Conservation (phyloP, 2,329 filamentous ascomycete species). For the Apiospora malaysiana region DNA sequence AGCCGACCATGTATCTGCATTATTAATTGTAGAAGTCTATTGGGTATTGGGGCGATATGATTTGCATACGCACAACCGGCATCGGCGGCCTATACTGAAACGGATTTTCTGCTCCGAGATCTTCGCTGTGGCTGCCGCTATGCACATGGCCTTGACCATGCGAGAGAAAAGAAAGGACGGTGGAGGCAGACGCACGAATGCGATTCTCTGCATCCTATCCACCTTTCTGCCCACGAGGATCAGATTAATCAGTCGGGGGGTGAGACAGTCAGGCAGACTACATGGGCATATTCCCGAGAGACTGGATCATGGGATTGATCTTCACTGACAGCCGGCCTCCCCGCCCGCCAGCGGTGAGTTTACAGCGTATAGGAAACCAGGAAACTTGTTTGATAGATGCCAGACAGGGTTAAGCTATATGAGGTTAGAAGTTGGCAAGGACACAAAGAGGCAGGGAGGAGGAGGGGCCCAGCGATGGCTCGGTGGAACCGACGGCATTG, state of each 20-base stretch:
- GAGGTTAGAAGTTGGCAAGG: neutral
- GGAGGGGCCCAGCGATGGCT: neutral
- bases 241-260: neutral
- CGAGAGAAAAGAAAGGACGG: neutral
- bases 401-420: neutral
- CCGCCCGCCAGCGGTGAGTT: neutral
- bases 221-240: neutral
- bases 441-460: neutral
- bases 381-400: neutral
- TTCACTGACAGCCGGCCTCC: constrained; percentile 4
- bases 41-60: constrained; percentile 5
- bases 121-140: neutral
- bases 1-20: constrained; percentile 4
- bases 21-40: neutral
- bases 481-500: neutral
- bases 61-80: constrained; percentile 10
- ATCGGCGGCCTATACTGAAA: neutral
- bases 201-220: neutral
- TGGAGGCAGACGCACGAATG: neutral
- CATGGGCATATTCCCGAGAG: neutral
- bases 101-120: neutral
- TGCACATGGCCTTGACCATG: neutral
- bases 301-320: constrained; percentile 10
- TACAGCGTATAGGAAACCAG: neutral
- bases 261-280: neutral